phyloP scores from a whole-genome alignment of 805 yeast genomes.

The Sungouiella thailandica region DNA sequence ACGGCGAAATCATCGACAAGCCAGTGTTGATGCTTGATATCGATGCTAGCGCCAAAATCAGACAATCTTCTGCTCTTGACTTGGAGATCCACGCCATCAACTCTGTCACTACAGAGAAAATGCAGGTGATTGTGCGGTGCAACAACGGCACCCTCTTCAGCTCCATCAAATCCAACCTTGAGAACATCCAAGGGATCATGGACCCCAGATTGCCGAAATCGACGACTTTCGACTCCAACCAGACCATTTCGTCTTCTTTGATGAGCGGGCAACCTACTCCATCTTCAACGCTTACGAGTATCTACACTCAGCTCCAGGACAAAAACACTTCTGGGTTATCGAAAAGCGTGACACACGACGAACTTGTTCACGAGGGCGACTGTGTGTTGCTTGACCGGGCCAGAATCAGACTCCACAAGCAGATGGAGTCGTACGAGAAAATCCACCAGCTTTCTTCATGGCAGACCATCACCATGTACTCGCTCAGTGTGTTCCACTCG shows the following conservation, averaged over 20 bases:
- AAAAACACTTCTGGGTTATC: background rate
- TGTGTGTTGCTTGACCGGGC: constrained; percentile 23
- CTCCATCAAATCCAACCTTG: constrained; percentile 21
- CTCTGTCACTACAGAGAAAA: constrained; percentile 25
- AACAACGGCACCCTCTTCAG: constrained; percentile 21
- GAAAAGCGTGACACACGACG: background rate
- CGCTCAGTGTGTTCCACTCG: constrained; percentile 25
- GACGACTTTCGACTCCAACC: constrained; percentile 16
- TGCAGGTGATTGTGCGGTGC: constrained; percentile 32
- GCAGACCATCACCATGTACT: constrained; percentile 38
- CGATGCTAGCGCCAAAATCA: constrained; percentile 19
- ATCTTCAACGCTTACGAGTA: constrained; percentile 18
- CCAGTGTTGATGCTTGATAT: constrained; percentile 34
- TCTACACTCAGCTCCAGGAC: constrained; percentile 9
- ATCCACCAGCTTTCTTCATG: constrained; percentile 37
- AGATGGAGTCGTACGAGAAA: constrained; percentile 23
- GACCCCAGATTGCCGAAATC: constrained; percentile 2
- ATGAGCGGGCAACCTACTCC: constrained; percentile 26
- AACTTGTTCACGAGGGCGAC: constrained; percentile 2
- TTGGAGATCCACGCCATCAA: constrained; percentile 30
- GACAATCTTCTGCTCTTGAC: constrained; percentile 37
- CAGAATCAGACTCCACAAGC: constrained; percentile 36
- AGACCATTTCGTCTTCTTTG: constrained; percentile 33
- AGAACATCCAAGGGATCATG: constrained; percentile 24
- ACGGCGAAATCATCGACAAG: constrained; percentile 27